Conservation (phyloP, 306 rosid species). For the Prunus mume region DNA sequence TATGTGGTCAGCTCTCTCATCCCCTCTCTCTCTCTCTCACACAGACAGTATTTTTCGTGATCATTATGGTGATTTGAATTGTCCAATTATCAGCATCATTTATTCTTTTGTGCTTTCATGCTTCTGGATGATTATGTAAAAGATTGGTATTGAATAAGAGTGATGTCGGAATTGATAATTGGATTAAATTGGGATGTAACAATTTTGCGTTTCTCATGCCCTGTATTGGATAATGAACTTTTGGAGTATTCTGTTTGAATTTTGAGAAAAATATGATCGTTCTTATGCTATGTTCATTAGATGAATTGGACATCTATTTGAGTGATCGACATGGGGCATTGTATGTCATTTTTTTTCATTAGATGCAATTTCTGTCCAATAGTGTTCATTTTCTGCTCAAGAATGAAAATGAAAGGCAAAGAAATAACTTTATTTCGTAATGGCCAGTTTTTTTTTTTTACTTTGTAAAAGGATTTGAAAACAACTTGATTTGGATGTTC, state of each 20-base stretch:
- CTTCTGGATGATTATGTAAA: constrained; percentile 1
- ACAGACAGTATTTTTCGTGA: not conserved
- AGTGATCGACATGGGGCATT: not conserved
- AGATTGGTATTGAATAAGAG: not conserved
- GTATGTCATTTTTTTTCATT: not conserved
- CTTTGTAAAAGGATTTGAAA: not conserved
- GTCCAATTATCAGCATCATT: not conserved
- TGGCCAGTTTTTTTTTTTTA: not conserved
- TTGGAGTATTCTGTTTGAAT: not conserved
- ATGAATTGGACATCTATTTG: constrained; percentile 3
- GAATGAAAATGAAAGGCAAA: not conserved
- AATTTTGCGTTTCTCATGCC: not conserved
- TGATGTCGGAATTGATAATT: not conserved
- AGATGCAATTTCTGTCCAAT: not conserved
- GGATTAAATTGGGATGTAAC: not conserved
- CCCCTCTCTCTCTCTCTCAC: not conserved
- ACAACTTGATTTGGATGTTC: not conserved
- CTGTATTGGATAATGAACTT: constrained; percentile 4
- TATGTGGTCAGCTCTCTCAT: constrained; percentile 57
- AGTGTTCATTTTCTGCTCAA: not conserved
- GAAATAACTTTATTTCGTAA: not conserved
- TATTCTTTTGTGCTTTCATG: not conserved
- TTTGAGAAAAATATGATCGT: not conserved
- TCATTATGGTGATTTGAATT: not conserved
- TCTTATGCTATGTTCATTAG: not conserved